Evolutionary conservation across 305 asterid species (phyloP), one percentile per base, ranked within the genome.

Genomic region (Fraxinus xanthoxyloides): DNA sequence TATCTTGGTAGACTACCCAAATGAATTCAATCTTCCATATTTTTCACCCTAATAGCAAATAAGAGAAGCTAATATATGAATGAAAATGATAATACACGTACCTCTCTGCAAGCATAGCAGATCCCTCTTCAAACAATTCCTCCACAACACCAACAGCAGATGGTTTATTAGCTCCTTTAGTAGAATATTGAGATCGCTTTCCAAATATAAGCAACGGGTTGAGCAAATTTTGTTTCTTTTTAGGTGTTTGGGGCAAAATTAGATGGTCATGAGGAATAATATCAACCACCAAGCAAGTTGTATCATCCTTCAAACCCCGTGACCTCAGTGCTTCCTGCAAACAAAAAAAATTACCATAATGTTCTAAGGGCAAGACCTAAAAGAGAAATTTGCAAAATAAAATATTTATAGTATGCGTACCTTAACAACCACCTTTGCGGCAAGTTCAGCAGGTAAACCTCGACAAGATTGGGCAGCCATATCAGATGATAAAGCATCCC

Each of bases 21-120:
- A 79, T 12, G 48, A 24, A 3, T 28, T 75, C 82, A 43, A 3
- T 3, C 70, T 67, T 30, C n/a, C 12, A n/a, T 9, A 46, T 3
- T 32, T 76, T 15, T 76, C 43, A 63, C 23, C 63, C 63, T 36
- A 10, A 30, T 17, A 85, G 23, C 61, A 56, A 46, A 79, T 36
- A 72, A 74, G 74, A n/a, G 63, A 31, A 51, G 38, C 46, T 59
- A 51, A 67, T 30, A 32, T 21, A 15, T 15, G 31, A 69, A 48
- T 43, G 10, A 77, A 78, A 59, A 34, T 65, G 15, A 85, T 72
- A 23, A 82, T 9, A 72, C 72, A 48, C n/a, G 72, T 85, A 96
- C 99, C 98, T 93, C 87, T 96, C 98, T 7, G 98, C 97, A 87
- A 96, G 99, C 95, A 96, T 89, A 5, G 99, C 98, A 79, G 98